phyloP scores from a whole-genome alignment of 2,329 filamentous ascomycete genomes.

The Aspergillus pseudonomiae region DNA sequence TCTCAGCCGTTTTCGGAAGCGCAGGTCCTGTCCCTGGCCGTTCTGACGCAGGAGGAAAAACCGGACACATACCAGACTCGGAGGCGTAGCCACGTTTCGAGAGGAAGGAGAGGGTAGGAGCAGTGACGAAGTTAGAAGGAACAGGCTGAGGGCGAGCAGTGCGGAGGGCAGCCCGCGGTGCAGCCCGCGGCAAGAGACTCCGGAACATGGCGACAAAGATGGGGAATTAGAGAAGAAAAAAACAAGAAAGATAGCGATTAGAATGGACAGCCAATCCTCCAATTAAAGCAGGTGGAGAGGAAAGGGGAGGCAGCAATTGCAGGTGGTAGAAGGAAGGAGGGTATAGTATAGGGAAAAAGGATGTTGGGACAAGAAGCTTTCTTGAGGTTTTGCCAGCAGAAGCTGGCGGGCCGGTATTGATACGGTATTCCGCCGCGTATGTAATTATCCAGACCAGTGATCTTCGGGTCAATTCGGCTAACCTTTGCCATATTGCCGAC shows the following conservation, averaged over 20 bases:
- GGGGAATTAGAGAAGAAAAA: slow-evolving; percentile 26
- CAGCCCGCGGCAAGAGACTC: slow-evolving; percentile 53
- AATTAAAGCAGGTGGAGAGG: slow-evolving; percentile 26
- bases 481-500: slow-evolving; percentile 15
- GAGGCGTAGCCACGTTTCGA: slow-evolving; percentile 61
- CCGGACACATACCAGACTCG: slow-evolving; percentile 46
- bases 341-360: slow-evolving; percentile 25
- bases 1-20: slow-evolving; percentile 19
- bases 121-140: slow-evolving; percentile 41
- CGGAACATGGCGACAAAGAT: slow-evolving; percentile 52
- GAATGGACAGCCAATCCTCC: slow-evolving; percentile 33
- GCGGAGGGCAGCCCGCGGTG: slow-evolving; percentile 49
- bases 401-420: slow-evolving; percentile 26
- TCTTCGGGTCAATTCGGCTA: slow-evolving; percentile 22
- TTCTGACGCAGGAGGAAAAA: neutral
- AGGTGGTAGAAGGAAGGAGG: slow-evolving; percentile 12
- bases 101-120: slow-evolving; percentile 50
- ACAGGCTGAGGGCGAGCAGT: slow-evolving; percentile 38
- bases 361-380: slow-evolving; percentile 30
- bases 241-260: slow-evolving; percentile 29
- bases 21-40: slow-evolving; percentile 12
- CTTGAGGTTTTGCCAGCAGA: slow-evolving; percentile 25
- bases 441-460: slow-evolving; percentile 22
- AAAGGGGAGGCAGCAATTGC: slow-evolving; percentile 26
- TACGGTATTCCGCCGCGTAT: slow-evolving; percentile 25